Base-by-base conservation (phyloP, 345 rosid species). In the Eucalyptus lansdowneana region DNA sequence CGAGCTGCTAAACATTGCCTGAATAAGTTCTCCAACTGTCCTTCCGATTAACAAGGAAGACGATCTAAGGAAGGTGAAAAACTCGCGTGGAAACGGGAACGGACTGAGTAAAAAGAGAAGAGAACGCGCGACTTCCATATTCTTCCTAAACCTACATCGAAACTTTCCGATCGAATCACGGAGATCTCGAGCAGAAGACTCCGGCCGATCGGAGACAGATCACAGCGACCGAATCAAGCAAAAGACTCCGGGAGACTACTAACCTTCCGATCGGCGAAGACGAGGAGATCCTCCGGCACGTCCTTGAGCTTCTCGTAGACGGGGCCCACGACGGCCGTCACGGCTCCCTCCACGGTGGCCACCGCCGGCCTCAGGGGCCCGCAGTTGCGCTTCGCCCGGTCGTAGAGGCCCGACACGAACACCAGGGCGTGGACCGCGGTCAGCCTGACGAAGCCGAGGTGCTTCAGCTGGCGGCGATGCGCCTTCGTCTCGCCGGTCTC, bases 241-340 rank as follows among this genome's bases (percentile, higher is more conserved):
- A 21, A 22, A 11, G 4, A 51, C 54, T 51, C 54, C 4, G 29
- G 12, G 62, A 21, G 9, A 31, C 54, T 45, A 29, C 53, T 91
- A 96, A 97, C 99, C 99, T 97, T 97, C 72, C 92, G 83, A 90
- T 97, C 99, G 42, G 95, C 91, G 90, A 94, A 96, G 49, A 92
- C 89, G 31, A 97, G 99, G 87, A 97, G 90, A 92, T 93, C 89
- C 81, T 91, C 95, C 11, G 99, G 99, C n/a, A 94, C 92, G 90
- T 89, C 93, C 83, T 94, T 95, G 87, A 95, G 87, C 88, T 94
- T 96, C 49, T 92, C 87, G 90, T 91, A 96, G 50, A 97, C 97
- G 9, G 99, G 99, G 6, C 93, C 89, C 14, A 96, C 92, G 81
- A 95, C 93, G 89, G 98, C 25, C 45, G 95, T 91, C 44, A 97